Percentiles rank a stretch among this genome's conserved stretches.
These are phyloP conservation scores for Dactylellina cionopaga DNA, from an alignment of 2,329 filamentous ascomycete genomes.

Conservation along the genomic window DNA sequence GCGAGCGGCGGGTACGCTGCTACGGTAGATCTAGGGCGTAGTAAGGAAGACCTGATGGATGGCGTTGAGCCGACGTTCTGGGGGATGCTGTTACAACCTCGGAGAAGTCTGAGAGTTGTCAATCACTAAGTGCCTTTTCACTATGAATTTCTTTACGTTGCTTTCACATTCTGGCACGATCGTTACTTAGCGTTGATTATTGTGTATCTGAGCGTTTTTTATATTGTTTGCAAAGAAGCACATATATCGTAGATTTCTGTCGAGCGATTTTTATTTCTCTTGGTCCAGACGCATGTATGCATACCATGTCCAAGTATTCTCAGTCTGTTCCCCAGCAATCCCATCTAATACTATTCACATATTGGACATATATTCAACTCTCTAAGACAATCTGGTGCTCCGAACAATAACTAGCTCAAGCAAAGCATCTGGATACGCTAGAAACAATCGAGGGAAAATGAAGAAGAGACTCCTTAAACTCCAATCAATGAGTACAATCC, in stretches of 20 bases:
- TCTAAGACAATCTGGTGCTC: too few species aligned
- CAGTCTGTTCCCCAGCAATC: too few species aligned
- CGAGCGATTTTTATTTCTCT: too few species aligned
- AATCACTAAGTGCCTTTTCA: conserved; percentile 61
- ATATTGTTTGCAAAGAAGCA: not conserved
- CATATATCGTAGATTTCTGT: not conserved
- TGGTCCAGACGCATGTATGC: too few species aligned
- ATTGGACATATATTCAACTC: too few species aligned
- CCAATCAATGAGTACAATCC: too few species aligned
- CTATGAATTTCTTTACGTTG: not conserved
- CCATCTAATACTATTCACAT: too few species aligned
- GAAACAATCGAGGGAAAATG: too few species aligned
- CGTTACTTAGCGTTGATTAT: conserved; percentile 24
- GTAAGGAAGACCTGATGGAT: conserved; percentile 69
- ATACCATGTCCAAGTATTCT: too few species aligned
- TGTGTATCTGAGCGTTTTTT: not conserved
- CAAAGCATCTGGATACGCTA: too few species aligned
- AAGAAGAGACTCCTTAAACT: too few species aligned
- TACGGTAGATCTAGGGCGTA: conserved; percentile 57
- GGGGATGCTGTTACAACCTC: conserved; percentile 74
- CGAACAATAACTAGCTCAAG: too few species aligned
- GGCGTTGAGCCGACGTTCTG: conserved; percentile 77
- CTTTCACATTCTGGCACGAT: not conserved
- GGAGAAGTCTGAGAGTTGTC: conserved; percentile 75
- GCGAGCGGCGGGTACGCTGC: conserved; percentile 54